Base-by-base conservation (phyloP, 257 asterid genomes). In the Solanum neorickii region DNA sequence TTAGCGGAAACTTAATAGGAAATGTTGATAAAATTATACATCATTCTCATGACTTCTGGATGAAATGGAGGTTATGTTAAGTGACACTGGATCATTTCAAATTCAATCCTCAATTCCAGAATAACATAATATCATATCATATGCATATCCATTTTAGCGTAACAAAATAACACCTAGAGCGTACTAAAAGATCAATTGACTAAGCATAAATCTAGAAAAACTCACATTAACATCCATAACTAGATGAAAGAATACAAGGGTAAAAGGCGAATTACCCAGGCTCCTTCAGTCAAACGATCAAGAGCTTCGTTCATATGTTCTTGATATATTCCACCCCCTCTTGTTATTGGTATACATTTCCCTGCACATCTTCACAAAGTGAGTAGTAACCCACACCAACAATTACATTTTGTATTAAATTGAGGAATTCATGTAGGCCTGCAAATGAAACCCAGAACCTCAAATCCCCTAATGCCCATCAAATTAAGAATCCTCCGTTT, bases 321-420 rank as follows among this genome's bases (percentile, higher is more conserved):
- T 90, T 97, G 99, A 91, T 96, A 94, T 86, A 97, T 97, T 85
- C 99, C 98, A 78, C 97, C 98, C 25, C 99, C 99, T 84, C 99
- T 93, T 87, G 89, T 95, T 87, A 97, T 92, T 59, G 99, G 99
- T 90, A 97, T 97, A 90, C 99, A 97, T 92, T 97, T 97, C 87
- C 99, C 99, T 97, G 96, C 89, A 87, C 84, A 86, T 13, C 42
- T 73, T 83, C 62, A 83, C 33, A 76, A 72, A 52, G 76, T 88
- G 84, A 90, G 84, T 35, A 80, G 83, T 3, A n/a, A 82, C 49
- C 86, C 42, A 62, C 47, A 82, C 46, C 12, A 82, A 49, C 69
- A 52, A 82, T 31, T 1, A 78, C 9, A 20, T 10, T 7, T 10
- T 80, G 39, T 80, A 75, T 16, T 47, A 47, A 47, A 29, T 29